phyloP scores from a whole-genome alignment of 2,329 filamentous ascomycete species.

The Cercospora brassicicola region DNA sequence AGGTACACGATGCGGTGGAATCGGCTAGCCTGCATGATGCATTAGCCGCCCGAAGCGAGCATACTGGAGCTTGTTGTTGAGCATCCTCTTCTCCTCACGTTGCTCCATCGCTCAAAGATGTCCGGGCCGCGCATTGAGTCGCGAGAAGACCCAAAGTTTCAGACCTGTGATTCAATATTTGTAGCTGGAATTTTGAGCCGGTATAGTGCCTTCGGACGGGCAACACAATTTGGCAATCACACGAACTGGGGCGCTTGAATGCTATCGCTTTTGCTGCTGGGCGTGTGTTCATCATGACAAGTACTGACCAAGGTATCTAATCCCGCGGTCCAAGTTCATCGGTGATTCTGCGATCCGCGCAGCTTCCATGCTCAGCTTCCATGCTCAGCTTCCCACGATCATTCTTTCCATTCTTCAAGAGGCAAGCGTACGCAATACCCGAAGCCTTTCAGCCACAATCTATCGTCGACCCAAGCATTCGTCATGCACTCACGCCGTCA shows the following conservation, averaged over 20 bases:
- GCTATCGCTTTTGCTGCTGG: neutral
- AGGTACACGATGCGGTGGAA: slow-evolving; percentile 2
- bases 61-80: neutral
- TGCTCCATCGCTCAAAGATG: neutral
- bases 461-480: neutral
- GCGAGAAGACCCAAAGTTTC: neutral
- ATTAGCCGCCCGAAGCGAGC: neutral
- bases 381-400: neutral
- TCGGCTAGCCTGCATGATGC: neutral
- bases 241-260: neutral
- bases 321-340: neutral
- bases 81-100: neutral
- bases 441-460: neutral
- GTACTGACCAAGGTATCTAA: neutral
- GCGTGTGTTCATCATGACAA: neutral
- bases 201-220: neutral
- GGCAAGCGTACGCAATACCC: neutral
- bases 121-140: neutral
- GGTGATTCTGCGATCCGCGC: neutral
- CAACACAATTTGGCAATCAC: neutral
- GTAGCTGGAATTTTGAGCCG: neutral
- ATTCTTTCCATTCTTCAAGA: neutral
- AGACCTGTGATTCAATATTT: neutral
- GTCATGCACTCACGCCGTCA: neutral
- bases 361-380: neutral